Evolutionary conservation across 1,284 basidiomycete species (phyloP).

Genomic region (Laetiporus sulphureus): DNA sequence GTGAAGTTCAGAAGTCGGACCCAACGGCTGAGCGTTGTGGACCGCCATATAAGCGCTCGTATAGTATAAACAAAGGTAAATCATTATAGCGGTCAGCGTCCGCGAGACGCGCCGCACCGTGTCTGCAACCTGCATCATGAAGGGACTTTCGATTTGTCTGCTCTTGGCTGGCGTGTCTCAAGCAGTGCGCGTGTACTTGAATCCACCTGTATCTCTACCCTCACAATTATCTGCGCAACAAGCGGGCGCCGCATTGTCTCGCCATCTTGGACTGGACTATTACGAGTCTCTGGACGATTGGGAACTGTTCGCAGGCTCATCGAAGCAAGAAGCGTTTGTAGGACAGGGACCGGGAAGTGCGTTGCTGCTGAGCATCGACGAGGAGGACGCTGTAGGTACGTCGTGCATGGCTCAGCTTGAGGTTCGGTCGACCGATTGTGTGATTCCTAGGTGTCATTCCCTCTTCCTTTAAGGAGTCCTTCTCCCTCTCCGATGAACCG

Average conservation of each 20-base stretch:
- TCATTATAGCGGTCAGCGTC: no score
- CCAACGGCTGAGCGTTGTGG: no score
- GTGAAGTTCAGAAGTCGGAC: no score
- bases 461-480: constrained; percentile 36
- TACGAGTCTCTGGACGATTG: constrained; percentile 46
- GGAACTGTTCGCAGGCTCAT: constrained; percentile 22
- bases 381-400: constrained; percentile 50
- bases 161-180: constrained; percentile 25
- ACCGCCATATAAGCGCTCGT: no score
- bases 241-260: constrained; percentile 53
- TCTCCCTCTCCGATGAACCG: constrained; percentile 28
- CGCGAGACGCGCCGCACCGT: no score
- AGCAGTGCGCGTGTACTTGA: constrained; percentile 48
- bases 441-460: constrained; percentile 38
- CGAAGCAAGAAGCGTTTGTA: constrained; percentile 42
- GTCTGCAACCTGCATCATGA: constrained; percentile 18
- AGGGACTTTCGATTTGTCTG: constrained; percentile 20
- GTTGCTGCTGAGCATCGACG: constrained; percentile 51
- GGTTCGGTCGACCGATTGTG: constrained; percentile 3
- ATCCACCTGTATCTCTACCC: constrained; percentile 29
- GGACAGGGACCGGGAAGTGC: constrained; percentile 46
- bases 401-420: not conserved
- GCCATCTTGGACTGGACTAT: constrained; percentile 62
- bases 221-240: constrained; percentile 40
- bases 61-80: no score